Evolutionary conservation across 345 rosid species (phyloP), one percentile per base, ranked within the genome.

Genomic region (Iberis pinnata): DNA sequence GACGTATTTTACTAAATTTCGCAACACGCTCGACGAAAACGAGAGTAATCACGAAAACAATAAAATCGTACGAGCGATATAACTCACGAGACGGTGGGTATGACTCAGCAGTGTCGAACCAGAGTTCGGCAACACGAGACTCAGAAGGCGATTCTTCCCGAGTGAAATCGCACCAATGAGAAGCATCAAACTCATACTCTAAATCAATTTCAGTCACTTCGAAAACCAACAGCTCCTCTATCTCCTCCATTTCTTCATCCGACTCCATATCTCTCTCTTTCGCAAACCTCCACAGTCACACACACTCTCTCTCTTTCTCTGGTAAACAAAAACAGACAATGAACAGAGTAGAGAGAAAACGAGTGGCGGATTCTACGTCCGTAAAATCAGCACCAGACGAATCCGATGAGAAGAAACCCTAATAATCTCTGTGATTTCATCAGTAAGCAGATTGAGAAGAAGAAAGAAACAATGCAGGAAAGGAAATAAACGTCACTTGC

Each of bases 61-160:
- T 3, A 1, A 19, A 43, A 12, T 1, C 2, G n/a, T 9, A 17
- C 26, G n/a, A 58, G 43, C 39, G 47, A 19, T 12, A 19, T 12
- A 24, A 78, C 95, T 83, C 62, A 93, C 99, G 97, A 61, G 99
- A 93, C 2, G 89, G 86, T 57, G 99, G 88, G 56, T 75, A 82
- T 12, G 73, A 81, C 46, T 59, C 67, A 19, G 95, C 92, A n/a
- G 72, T 18, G n/a, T 75, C 67, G 62, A 93, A 86, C 99, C 99
- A 93, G 41, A 63, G 65, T 68, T 93, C 88, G 1, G 86, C 79
- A 18, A 29, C 69, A 39, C 70, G 61, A 36, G 89, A 89, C 82
- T 86, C 97, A 16, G 15, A 60, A 0, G 18, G 22, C 13, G 72
- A 72, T 69, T 93, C 99, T 29, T 74, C 84, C 5, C 80, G 76